Conservation (phyloP, 257 asterid genomes). For the Solanum paucissectum region DNA sequence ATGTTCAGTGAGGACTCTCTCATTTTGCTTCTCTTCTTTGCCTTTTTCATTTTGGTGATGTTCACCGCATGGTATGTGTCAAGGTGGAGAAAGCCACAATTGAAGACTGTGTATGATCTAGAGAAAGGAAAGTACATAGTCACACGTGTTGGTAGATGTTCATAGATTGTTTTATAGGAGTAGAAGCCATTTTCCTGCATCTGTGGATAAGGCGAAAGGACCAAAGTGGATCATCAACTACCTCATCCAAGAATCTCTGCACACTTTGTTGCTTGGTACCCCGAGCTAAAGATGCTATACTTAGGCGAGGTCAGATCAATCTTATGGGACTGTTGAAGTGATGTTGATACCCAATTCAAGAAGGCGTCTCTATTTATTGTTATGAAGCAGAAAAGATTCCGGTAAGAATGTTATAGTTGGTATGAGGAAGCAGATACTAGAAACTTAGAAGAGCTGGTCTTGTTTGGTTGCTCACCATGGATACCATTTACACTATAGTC, state of each 20-base stretch:
- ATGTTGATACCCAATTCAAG: neutral
- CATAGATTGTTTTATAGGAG: conserved; percentile 22
- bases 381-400: neutral
- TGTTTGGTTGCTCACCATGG: neutral
- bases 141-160: conserved; percentile 59
- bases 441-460: neutral
- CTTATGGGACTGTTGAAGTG: neutral
- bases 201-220: neutral
- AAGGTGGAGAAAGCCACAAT: conserved; percentile 63
- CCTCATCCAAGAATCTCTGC: neutral
- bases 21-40: conserved; percentile 30
- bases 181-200: conserved; percentile 1
- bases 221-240: neutral
- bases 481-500: neutral
- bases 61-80: conserved; percentile 35
- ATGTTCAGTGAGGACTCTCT: conserved; percentile 27
- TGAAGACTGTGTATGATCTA: conserved; percentile 86
- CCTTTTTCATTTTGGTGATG: conserved; percentile 28
- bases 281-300: neutral
- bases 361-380: neutral
- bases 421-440: neutral
- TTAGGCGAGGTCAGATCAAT: neutral
- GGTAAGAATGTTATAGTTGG: neutral
- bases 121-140: conserved; percentile 94
- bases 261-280: neutral